Conservation (phyloP, 208 protist species). For the Tetramitus jugosus region DNA sequence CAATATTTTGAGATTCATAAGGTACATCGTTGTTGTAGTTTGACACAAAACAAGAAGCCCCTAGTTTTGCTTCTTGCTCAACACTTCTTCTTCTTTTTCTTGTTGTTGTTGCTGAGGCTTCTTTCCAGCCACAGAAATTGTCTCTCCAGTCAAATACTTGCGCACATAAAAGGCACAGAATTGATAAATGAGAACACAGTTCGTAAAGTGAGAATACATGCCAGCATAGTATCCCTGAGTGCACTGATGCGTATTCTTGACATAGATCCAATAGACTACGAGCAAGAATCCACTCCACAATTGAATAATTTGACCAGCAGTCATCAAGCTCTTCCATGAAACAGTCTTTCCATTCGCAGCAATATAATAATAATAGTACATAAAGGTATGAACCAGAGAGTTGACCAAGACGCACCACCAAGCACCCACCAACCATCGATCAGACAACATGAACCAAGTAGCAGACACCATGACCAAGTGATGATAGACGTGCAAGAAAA, state of each 20-base stretch:
- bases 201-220: background rate
- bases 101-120: too few species aligned
- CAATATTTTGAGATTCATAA: too few species aligned
- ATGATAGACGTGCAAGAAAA: constrained; percentile 37
- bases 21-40: too few species aligned
- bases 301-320: constrained; percentile 18
- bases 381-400: background rate
- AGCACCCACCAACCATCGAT: background rate
- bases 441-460: background rate
- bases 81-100: too few species aligned
- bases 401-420: background rate
- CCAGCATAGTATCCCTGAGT: background rate
- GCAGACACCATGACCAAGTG: constrained; percentile 24
- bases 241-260: background rate
- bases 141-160: too few species aligned
- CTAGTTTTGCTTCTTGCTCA: too few species aligned
- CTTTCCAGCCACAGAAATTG: too few species aligned
- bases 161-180: background rate
- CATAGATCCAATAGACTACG: background rate
- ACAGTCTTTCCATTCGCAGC: background rate
- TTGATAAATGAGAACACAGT: constrained; percentile 4
- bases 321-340: background rate
- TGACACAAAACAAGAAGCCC: too few species aligned
- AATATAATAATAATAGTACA: background rate
- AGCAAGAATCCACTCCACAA: constrained; percentile 7